Evolutionary conservation across 345 rosid species (phyloP), one percentile per base, ranked within the genome.

Genomic region (Conringia planisiliqua): DNA sequence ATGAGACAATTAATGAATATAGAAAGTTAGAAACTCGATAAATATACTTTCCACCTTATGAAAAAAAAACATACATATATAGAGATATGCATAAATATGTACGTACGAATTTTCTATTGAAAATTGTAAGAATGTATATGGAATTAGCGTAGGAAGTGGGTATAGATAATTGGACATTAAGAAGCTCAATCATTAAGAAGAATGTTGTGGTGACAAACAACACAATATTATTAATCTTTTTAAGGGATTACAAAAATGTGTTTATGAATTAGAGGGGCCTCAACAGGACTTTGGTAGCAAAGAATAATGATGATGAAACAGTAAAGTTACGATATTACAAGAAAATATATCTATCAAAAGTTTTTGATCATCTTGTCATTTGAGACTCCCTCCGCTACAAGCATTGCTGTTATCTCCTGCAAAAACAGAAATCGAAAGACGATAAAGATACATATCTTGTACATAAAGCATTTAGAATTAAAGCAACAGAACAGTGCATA

Each of bases 381-480:
- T 4, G 89, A 79, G 58, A 95, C 87, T 43, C 98, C 99, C 66
- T 81, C 96, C 3, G 84, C 90, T 50, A 84, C 81, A 26, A 95
- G 94, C 47, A 89, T 82, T 39, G 91, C 72, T n/a, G 92, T 86
- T 68, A 95, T 85, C 76, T 92, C 98, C 98, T 95, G 94, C 86
- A 85, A 32, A 17, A 72, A 16, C 61, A 63, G 30, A 66, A 17
- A 51, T n/a, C 7, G 0, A 48, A 38, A 39, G 65, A 8, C 18
- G 5, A 36, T 78, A 50, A 57, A 58, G 48, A 30, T 9, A 30
- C 27, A 59, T 6, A 66, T 65, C 56, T 71, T 32, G 10, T 47
- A 17, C n/a, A 7, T 27, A 44, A 44, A 38, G 17, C 47, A 64
- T 22, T 46, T 55, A 38, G 43, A 43, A 64, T 61, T 52, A 14